Evolutionary conservation across 179 eudicot species (phyloP), one percentile per base, ranked within the genome.

Genomic region (Patellifolia procumbens): DNA sequence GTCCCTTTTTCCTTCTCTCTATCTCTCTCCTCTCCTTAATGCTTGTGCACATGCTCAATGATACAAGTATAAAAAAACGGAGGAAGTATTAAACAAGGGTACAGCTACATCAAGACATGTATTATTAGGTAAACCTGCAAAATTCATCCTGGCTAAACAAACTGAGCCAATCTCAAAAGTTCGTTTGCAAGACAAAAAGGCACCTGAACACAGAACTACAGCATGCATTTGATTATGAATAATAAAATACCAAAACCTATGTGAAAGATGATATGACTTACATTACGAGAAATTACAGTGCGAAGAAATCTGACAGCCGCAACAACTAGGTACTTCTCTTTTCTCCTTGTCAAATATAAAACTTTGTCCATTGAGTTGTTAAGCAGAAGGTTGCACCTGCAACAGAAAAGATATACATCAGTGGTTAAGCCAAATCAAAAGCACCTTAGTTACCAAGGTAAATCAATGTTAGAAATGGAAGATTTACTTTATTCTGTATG

Each of bases 281-380:
- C 99, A 81, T 87, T 89, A 59, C 96, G 97, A 60, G 96, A 89
- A 71, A 93, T 82, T 67, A 90, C 88, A 74, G 96, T 89, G 76
- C 99, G 94, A 26, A 87, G 64, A 83, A 96, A 93, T 79, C 97
- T 89, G 78, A 96, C 89, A 72, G 97, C 98, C 75, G 97, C 97
- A 83, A 85, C 90, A 56, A 89, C 94, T 45, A 96, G 91, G 78
- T 90, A 93, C 80, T 83, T 94, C 81, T 96, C 99, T 84, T 83
- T 91, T 86, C 96, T 88, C 70, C 79, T 83, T 32, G 94, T 88
- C 79, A 96, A 86, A 79, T 73, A 74, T 74, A 96, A 65, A 77
- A 94, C 91, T 89, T 93, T 93, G 69, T 91, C 96, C 77, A 91
- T 80, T 66, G 82, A 86, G 79, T 89, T 89, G 85, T 86, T 87